A percentile compares a stretch with the other conserved stretches of the same genome.
These are phyloP conservation scores for Fagopyrum tataricum DNA, from an alignment of 148 eudicot genomes.

Conservation along the genomic window DNA sequence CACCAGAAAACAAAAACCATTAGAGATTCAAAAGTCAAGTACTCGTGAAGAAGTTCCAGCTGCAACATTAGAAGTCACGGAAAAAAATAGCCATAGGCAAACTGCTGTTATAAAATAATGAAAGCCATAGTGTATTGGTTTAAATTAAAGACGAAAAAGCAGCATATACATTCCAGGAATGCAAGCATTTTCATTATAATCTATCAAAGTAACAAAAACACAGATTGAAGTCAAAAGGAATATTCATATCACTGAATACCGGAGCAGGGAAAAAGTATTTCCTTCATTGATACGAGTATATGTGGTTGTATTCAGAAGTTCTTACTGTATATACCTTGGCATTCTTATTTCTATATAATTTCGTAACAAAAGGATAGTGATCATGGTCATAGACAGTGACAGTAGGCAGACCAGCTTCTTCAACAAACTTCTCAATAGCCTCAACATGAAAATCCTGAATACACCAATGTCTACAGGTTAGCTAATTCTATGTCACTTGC, in stretches of 20 bases:
- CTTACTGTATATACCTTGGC: constrained; percentile 33
- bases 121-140: no score
- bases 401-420: constrained; percentile 44
- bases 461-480: constrained; percentile 3
- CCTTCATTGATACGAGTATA: background rate
- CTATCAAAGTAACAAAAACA: no score
- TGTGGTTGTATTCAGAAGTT: background rate
- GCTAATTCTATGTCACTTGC: background rate
- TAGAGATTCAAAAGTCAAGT: no score
- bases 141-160: no score
- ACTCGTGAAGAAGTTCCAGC: no score
- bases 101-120: no score
- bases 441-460: constrained; percentile 55
- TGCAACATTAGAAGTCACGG: no score
- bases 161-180: no score
- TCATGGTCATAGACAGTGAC: constrained; percentile 61
- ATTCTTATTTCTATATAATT: constrained; percentile 47
- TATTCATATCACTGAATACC: background rate
- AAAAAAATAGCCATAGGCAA: no score
- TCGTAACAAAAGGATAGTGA: constrained; percentile 54
- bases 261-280: background rate
- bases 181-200: no score
- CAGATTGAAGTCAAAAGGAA: no score
- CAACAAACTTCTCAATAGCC: constrained; percentile 49
- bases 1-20: no score